Evolutionary conservation across 306 rosid species (phyloP).

Genomic region (Carpinus fangiana): DNA sequence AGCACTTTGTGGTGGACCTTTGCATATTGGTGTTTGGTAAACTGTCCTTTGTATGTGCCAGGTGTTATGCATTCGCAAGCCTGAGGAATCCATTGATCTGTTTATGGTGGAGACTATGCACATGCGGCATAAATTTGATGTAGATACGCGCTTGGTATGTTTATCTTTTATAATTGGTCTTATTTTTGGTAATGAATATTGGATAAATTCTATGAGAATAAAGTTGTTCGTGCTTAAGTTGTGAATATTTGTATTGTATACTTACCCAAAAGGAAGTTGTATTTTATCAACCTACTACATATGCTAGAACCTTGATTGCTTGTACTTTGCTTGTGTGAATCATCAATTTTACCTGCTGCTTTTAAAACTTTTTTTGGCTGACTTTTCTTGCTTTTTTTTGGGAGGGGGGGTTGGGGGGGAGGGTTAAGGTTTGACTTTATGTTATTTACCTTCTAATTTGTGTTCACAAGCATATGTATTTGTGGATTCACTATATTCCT

Average conservation of each 20-base stretch:
- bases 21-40: conserved; percentile 20
- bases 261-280: background rate
- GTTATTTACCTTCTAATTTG: background rate
- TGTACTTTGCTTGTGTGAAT: background rate
- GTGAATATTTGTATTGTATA: background rate
- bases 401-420: background rate
- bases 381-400: background rate
- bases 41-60: conserved; percentile 33
- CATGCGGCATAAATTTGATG: conserved; percentile 96
- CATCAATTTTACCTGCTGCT: background rate
- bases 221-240: background rate
- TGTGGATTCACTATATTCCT: background rate
- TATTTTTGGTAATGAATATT: background rate
- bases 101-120: conserved; percentile 99
- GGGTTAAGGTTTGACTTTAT: background rate
- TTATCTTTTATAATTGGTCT: conserved; percentile 12
- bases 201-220: background rate
- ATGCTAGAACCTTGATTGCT: conserved; percentile 3
- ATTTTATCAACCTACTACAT: background rate
- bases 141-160: conserved; percentile 92
- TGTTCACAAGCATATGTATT: background rate
- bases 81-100: conserved; percentile 83
- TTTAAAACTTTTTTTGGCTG: background rate
- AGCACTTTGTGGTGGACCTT: background rate
- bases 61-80: conserved; percentile 85